Base-by-base conservation (phyloP, 345 rosid genomes). In the Arabidopsis suecica region DNA sequence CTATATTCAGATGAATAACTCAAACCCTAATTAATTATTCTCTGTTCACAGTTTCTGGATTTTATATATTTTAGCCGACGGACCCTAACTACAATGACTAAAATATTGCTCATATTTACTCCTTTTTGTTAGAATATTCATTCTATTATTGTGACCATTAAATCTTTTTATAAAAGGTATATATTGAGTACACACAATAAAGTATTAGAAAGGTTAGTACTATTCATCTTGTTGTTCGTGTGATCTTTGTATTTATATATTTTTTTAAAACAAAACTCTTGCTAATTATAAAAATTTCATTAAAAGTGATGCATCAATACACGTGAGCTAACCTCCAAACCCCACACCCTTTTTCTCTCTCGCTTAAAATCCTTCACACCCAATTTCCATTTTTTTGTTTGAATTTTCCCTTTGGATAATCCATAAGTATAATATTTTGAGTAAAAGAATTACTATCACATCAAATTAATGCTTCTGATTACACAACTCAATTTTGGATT, bases 301-400 rank as follows among this genome's bases (percentile, higher is more conserved):
- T 74, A 59, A 75, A 41, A 69, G 38, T 6, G 62, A 71, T 77
- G 76, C 76, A 83, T 85, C 83, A 68, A 76, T 82, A 81, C 93
- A 93, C 96, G 96, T 90, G 96, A 93, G 83, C 88, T 81, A 93
- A 88, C 94, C 86, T 86, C 93, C 81, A 82, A 54, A 61, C 68
- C 60, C 86, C 84, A 82, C 86, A 64, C 83, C 73, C 82, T 80
- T 80, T 80, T 45, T 77, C 86, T 78, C 79, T 65, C 79, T 66
- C 78, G 61, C 85, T 83, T 79, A 80, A 78, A 64, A 71, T 71
- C 50, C 25, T 57, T 79, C 80, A 77, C 79, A 80, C 72, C 75
- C 81, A 61, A 77, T 81, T 79, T 84, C 59, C 25, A 67, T 36
- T 73, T 23, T 61, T 23, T 16, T 23, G 11, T 62, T 49, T 65